Percentiles rank a stretch among this genome's conserved stretches.
phyloP scores from a whole-genome alignment of 2,329 filamentous ascomycete species.

The Bertia moriformis region DNA sequence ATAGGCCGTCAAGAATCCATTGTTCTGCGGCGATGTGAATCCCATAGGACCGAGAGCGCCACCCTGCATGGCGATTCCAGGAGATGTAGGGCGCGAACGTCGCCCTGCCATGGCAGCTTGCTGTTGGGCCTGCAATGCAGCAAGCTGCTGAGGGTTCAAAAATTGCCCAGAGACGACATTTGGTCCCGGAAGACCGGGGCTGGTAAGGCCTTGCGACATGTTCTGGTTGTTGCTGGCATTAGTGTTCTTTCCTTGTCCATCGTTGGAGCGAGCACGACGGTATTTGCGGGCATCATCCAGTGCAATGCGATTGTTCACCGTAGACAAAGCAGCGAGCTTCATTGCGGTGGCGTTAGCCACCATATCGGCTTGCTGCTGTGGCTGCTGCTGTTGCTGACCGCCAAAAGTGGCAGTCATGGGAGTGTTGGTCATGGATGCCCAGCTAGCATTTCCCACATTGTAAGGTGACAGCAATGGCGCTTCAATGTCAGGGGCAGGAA shows the following conservation, averaged over 20 bases:
- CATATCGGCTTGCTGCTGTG: constrained; percentile 69
- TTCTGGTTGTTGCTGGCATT: constrained; percentile 6
- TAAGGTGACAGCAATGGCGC: constrained; percentile 79
- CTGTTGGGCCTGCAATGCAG: constrained; percentile 61
- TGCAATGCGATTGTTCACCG: constrained; percentile 94
- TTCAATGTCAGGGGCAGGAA: constrained; percentile 47
- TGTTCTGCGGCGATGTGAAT: constrained; percentile 82
- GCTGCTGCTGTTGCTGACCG: constrained; percentile 18
- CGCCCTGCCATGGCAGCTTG: constrained; percentile 43
- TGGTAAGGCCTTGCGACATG: background rate
- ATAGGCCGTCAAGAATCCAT: constrained; percentile 83
- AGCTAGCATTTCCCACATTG: constrained; percentile 64
- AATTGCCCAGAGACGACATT: constrained; percentile 92
- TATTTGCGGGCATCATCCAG: constrained; percentile 95
- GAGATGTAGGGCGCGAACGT: constrained; percentile 78
- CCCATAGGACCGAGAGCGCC: constrained; percentile 25
- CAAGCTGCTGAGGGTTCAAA: constrained; percentile 69
- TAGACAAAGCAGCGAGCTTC: constrained; percentile 93
- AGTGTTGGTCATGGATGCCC: constrained; percentile 97
- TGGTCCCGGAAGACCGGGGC: constrained; percentile 42
- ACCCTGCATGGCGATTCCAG: constrained; percentile 68
- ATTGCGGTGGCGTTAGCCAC: constrained; percentile 96
- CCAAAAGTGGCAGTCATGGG: constrained; percentile 79
- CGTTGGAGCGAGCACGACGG: constrained; percentile 77
- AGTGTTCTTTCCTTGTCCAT: constrained; percentile 43